These are phyloP conservation scores for Colletotrichum sp. DNA, from an alignment of 2,329 filamentous ascomycete genomes.

Conservation along the genomic window DNA sequence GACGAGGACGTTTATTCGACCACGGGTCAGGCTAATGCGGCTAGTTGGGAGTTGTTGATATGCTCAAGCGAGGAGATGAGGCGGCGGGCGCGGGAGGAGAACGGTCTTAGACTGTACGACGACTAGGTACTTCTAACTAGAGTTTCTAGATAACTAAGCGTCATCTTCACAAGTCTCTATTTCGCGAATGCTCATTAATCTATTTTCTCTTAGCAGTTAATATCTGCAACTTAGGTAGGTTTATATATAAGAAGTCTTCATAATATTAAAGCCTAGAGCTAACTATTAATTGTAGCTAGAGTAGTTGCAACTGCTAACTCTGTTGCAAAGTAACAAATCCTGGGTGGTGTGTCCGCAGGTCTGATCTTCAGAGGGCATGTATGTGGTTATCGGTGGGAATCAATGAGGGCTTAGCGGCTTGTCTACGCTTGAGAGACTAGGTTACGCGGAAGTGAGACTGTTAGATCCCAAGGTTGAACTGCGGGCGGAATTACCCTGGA, in stretches of 20 bases:
- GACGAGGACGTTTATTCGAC: not conserved
- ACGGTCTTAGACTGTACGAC: not conserved
- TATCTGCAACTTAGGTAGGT: not conserved
- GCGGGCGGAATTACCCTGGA: too few species aligned
- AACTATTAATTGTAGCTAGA: fast-evolving
- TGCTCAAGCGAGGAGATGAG: not conserved
- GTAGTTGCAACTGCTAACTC: fast-evolving
- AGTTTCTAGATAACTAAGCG: not conserved
- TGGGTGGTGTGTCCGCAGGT: too few species aligned
- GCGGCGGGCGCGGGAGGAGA: not conserved
- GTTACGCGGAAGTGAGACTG: too few species aligned
- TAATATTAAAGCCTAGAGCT: fast-evolving
- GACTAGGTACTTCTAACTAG: not conserved
- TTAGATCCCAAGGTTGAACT: too few species aligned
- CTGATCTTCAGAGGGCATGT: too few species aligned
- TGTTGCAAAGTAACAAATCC: too few species aligned
- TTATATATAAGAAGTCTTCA: fast-evolving
- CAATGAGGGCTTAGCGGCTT: too few species aligned
- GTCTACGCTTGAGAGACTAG: too few species aligned
- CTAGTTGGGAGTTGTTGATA: not conserved
- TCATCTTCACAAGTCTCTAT: not conserved
- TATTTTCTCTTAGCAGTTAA: not conserved
- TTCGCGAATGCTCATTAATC: not conserved
- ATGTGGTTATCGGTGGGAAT: too few species aligned
- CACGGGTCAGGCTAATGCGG: not conserved